Evolutionary conservation across 345 rosid genomes (phyloP).

Genomic region (Linum tenue): DNA sequence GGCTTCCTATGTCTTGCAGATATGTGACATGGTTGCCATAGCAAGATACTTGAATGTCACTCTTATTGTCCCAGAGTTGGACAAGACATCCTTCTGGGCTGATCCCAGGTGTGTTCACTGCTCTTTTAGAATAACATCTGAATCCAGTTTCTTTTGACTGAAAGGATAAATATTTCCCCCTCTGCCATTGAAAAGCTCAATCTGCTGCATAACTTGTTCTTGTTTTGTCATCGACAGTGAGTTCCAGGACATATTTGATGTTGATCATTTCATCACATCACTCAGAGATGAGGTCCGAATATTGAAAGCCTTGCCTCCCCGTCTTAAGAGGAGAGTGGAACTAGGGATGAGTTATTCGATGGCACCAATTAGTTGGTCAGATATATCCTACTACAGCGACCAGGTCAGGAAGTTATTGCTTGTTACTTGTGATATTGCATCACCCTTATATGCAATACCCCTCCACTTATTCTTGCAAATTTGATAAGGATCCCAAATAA

Average conservation of each 20-base stretch:
- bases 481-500: neutral
- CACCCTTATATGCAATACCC: neutral
- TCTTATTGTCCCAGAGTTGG: slow-evolving; percentile 85
- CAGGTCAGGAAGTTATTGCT: slow-evolving; percentile 34
- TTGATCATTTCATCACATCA: slow-evolving; percentile 78
- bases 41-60: slow-evolving; percentile 88
- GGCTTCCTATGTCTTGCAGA: slow-evolving; percentile 35
- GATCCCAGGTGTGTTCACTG: slow-evolving; percentile 61
- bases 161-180: neutral
- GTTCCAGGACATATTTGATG: slow-evolving; percentile 88
- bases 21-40: slow-evolving; percentile 92
- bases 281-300: slow-evolving; percentile 91
- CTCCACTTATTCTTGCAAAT: neutral
- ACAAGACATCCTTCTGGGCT: slow-evolving; percentile 92
- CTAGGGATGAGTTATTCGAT: slow-evolving; percentile 51
- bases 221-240: slow-evolving; percentile 41
- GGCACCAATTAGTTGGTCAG: slow-evolving; percentile 93
- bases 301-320: slow-evolving; percentile 68
- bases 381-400: slow-evolving; percentile 66
- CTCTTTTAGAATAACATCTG: neutral
- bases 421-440: slow-evolving; percentile 5
- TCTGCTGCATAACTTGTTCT: slow-evolving; percentile 1
- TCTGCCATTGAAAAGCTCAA: slow-evolving; percentile 6
- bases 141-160: neutral
- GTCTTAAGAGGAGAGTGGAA: slow-evolving; percentile 67